Evolutionary conservation across 31 red algal species (phyloP), one percentile per base, ranked within the genome.

Genomic region (Odonthalia washingtoniensis): DNA sequence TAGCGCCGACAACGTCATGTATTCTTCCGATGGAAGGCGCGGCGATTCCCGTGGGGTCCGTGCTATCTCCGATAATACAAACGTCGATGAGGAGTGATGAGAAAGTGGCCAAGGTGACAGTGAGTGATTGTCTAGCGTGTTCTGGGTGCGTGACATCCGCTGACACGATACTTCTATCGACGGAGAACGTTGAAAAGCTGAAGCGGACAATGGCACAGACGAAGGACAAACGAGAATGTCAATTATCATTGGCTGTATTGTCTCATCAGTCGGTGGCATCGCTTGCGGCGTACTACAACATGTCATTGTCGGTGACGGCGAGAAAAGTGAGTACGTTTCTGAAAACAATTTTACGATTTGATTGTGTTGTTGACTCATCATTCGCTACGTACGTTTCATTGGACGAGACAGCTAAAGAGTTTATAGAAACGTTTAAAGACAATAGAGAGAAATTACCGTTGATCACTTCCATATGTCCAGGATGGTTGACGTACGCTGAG

Each of bases 101-200:
- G 5, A 70, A 61, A 4, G 41, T 39, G 14, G 95, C 95, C 2
- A 88, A 78, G 33, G 87, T 97, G 18, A 94, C 87, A 30, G 72
- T 97, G 5, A 91, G 87, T 73, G 95, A 97, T 79, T 97, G 95
- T 78, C 81, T 97, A 2, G 49, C 83, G 21, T 97, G 95, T 70
- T 86, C 89, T 5, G 95, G 95, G 30, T 97, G 95, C 70, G 88
- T 97, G 17, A 94, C 95, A 24, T 97, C 95, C 14, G 95, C 95
- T 12, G 95, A 97, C 32, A 94, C 95, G 34, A 83, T 94, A 16
- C 72, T 97, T 1, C 76, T 97, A 4, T 92, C 90, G 12, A 82
- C 74, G 39, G 80, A 77, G 33, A 92, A 69, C 57, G 60, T 77
- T 73, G 89, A 91, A 26, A n/a, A 31, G 1, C 70, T 85, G 28